A percentile compares a stretch with the other conserved stretches of the same genome.
phyloP scores from a whole-genome alignment of 352 stramenopile genomes.

The Phytophthora palmivora region DNA sequence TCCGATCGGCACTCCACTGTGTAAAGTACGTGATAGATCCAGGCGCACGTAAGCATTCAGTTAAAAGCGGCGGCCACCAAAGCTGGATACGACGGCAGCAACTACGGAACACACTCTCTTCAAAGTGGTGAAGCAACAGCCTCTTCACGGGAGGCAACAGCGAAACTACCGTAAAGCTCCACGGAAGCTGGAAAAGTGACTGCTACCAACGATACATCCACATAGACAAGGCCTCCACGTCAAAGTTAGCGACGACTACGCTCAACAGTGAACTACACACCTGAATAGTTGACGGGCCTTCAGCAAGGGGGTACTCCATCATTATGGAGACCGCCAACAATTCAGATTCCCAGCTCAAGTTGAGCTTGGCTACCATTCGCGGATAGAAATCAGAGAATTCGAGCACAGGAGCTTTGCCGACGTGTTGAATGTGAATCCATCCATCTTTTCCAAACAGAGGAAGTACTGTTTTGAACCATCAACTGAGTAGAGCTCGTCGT shows the following conservation, averaged over 20 bases:
- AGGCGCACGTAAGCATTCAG: background rate
- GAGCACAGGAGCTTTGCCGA: too few relatives aligned
- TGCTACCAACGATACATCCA: constrained; percentile 7
- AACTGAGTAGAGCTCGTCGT: too few relatives aligned
- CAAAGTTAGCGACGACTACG: background rate
- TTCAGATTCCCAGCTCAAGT: background rate
- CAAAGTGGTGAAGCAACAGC: constrained; percentile 11
- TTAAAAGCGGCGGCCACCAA: background rate
- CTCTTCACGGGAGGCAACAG: background rate
- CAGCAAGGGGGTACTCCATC: background rate
- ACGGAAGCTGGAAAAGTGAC: constrained; percentile 3
- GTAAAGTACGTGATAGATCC: background rate
- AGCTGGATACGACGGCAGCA: background rate
- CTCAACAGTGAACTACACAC: background rate
- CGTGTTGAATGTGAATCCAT: too few relatives aligned
- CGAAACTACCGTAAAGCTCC: constrained; percentile 5
- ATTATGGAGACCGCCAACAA: background rate
- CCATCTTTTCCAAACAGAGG: too few relatives aligned
- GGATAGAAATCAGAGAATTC: too few relatives aligned
- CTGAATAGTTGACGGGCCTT: background rate
- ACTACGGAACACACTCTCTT: constrained; percentile 10
- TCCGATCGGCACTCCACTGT: background rate
- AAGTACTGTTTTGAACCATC: too few relatives aligned
- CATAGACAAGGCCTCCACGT: too few relatives aligned
- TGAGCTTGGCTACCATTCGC: background rate